Percentiles rank a stretch among this genome's conserved stretches.
These are phyloP conservation scores for Phaseolus coccineus DNA, from an alignment of 331 rosid genomes.

Conservation along the genomic window DNA sequence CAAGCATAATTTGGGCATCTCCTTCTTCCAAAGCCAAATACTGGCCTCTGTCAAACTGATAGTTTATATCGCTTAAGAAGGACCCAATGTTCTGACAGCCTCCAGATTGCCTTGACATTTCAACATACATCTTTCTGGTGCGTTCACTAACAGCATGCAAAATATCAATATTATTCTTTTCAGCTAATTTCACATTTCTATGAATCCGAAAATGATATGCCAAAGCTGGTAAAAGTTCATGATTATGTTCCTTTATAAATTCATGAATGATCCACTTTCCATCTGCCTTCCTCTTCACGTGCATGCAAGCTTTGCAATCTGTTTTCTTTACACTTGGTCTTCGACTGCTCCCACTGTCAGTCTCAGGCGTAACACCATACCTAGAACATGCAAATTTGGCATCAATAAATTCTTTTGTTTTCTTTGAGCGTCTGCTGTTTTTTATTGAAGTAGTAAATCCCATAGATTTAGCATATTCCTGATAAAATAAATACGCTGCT, in stretches of 20 bases:
- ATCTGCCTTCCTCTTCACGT: slow-evolving; percentile 59
- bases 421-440: slow-evolving; percentile 67
- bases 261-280: slow-evolving; percentile 66
- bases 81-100: slow-evolving; percentile 50
- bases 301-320: slow-evolving; percentile 69
- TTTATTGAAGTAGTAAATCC: slow-evolving; percentile 64
- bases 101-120: slow-evolving; percentile 62
- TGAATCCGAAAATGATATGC: slow-evolving; percentile 67
- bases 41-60: slow-evolving; percentile 53
- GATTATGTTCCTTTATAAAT: slow-evolving; percentile 66
- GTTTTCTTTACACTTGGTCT: slow-evolving; percentile 64
- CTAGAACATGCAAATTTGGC: slow-evolving; percentile 66
- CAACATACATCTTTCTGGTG: slow-evolving; percentile 63
- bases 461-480: slow-evolving; percentile 67
- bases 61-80: slow-evolving; percentile 34
- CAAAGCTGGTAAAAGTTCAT: slow-evolving; percentile 62
- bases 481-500: slow-evolving; percentile 57
- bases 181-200: slow-evolving; percentile 61
- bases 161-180: slow-evolving; percentile 62
- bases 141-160: slow-evolving; percentile 64
- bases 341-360: slow-evolving; percentile 60
- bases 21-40: slow-evolving; percentile 64
- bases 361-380: slow-evolving; percentile 62
- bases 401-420: slow-evolving; percentile 64
- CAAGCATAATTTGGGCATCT: slow-evolving; percentile 60